Evolutionary conservation across 208 protist species (phyloP).

Genomic region (Leishmania braziliensis): DNA sequence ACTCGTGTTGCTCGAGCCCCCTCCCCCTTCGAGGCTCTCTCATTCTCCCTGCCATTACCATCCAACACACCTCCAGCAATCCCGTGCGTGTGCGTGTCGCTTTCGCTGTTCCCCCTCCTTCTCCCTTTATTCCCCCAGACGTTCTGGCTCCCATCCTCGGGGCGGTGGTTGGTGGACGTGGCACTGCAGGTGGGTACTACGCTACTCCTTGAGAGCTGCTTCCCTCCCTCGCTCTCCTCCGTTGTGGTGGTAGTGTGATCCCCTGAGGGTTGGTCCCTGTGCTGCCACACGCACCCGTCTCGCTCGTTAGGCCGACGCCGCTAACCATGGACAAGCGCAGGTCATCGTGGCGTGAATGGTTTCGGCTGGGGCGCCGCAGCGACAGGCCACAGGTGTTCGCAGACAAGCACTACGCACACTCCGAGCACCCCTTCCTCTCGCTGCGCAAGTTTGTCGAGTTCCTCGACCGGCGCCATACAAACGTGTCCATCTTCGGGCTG

Average conservation of each 20-base stretch:
- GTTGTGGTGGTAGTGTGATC: too few species aligned
- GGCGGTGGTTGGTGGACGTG: neutral
- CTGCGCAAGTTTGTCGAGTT: conserved; percentile 70
- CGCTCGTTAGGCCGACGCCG: neutral
- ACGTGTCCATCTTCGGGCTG: conserved; percentile 62
- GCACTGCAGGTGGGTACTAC: neutral
- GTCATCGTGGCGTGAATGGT: conserved; percentile 9
- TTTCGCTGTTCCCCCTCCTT: neutral
- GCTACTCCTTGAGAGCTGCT: neutral
- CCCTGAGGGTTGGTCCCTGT: too few species aligned
- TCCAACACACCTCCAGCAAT: too few species aligned
- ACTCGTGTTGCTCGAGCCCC: too few species aligned
- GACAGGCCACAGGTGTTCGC: conserved; percentile 23
- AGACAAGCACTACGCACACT: conserved; percentile 46
- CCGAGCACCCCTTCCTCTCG: conserved; percentile 39
- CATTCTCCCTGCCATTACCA: too few species aligned
- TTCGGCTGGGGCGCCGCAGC: conserved; percentile 19
- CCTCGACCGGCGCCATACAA: conserved; percentile 64
- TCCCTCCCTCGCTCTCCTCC: neutral
- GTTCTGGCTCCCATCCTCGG: too few species aligned
- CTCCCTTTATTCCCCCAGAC: too few species aligned
- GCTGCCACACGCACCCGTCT: neutral
- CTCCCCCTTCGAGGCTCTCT: too few species aligned
- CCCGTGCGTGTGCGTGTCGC: neutral
- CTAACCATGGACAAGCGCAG: neutral